phyloP scores from a whole-genome alignment of 768 basidiomycete species.

The Termitomyces bulborhizus region DNA sequence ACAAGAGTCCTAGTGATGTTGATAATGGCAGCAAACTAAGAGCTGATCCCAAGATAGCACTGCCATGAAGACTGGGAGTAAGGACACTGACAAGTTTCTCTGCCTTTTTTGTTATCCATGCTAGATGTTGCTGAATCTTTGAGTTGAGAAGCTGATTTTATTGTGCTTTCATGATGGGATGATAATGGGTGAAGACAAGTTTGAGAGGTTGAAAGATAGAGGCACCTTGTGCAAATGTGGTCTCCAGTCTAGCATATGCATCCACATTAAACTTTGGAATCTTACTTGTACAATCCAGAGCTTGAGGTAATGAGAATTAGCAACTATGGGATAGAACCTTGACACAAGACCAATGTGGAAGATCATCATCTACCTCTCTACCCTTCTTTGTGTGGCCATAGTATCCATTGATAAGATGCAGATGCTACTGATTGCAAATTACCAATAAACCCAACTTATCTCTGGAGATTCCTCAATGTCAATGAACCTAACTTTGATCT shows the following conservation, averaged over 20 bases:
- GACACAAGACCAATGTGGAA: conserved; percentile 59
- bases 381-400: conserved; percentile 94
- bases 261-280: conserved; percentile 86
- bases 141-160: conserved; percentile 79
- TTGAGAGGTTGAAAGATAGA: conserved; percentile 2
- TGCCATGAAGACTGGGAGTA: conserved; percentile 33
- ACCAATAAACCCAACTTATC: no score
- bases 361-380: conserved; percentile 98
- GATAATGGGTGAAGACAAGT: conserved; percentile 11
- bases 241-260: conserved; percentile 84
- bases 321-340: not conserved
- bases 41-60: conserved; percentile 39
- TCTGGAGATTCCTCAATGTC: no score
- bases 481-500: no score
- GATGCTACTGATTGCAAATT: no score
- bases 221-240: conserved; percentile 63
- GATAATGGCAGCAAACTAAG: conserved; percentile 47
- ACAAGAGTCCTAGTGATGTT: conserved; percentile 63
- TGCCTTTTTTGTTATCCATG: conserved; percentile 57
- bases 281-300: conserved; percentile 82
- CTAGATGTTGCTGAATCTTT: conserved; percentile 79
- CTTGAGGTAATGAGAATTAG: conserved; percentile 33
- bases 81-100: conserved; percentile 40
- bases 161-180: conserved; percentile 27
- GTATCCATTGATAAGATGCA: no score